Evolutionary conservation across 1,284 basidiomycete species (phyloP).

Genomic region (Athelia sp.): DNA sequence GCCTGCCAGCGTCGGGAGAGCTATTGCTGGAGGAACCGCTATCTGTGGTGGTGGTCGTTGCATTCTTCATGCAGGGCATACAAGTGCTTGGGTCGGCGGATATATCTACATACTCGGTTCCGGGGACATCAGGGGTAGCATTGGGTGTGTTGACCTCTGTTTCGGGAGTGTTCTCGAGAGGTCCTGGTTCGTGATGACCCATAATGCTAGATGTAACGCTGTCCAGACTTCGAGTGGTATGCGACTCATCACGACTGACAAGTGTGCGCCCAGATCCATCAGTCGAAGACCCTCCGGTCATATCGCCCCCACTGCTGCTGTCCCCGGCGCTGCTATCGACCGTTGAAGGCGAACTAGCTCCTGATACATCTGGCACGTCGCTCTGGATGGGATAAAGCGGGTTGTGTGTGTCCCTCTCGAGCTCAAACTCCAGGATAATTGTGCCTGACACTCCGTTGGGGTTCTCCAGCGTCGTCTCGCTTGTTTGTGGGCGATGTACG

Average conservation of each 20-base stretch:
- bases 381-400: constrained; percentile 55
- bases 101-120: no score
- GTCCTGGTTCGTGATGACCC: no score
- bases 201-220: constrained; percentile 1
- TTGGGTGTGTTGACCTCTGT: no score
- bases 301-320: neutral
- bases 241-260: constrained; percentile 7
- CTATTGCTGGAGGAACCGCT: no score
- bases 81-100: no score
- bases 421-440: constrained; percentile 81
- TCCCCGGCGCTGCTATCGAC: constrained; percentile 14
- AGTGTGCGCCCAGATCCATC: constrained; percentile 27
- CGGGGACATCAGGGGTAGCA: no score
- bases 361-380: neutral
- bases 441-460: constrained; percentile 21
- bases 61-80: no score
- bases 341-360: constrained; percentile 6
- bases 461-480: neutral
- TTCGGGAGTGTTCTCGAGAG: no score
- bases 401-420: constrained; percentile 70
- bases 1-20: no score
- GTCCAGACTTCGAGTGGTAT: constrained; percentile 6
- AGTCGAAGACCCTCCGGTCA: constrained; percentile 10
- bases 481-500: constrained; percentile 54
- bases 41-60: no score